Base-by-base conservation (phyloP, 495 filamentous ascomycete genomes). In the Xylaria telfairii region DNA sequence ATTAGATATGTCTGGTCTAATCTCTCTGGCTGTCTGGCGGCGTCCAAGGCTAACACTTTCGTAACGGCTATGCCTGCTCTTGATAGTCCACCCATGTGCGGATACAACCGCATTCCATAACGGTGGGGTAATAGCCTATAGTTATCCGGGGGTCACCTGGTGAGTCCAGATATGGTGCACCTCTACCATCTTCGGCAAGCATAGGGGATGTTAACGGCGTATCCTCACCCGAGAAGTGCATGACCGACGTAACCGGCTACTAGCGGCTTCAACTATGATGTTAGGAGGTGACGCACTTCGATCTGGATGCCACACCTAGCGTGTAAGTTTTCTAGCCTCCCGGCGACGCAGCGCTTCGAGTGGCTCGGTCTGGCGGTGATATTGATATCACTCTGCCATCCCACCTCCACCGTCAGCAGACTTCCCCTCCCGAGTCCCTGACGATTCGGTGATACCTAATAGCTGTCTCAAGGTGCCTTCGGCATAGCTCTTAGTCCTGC, bases 401-500 rank as follows among this genome's bases (percentile, higher is more conserved):
- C 26, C 21, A 30, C 44, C 46, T 62, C 28, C 57, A 1, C 39
- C 42, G 13, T 53, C 44, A 12, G 44, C 17, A 19, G 51, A 51
- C 46, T 70, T 70, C 17, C 59, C 47, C 21, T 49, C 59, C 44
- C 37, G 42, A 5, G 47, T 32, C 15, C 26, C 26, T 37, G 60
- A 47, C 1, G 47, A 39, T 32, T 53, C 47, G 2, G 60, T 34
- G 26, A 64, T 63, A 17, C 37, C 54, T 8, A 71, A 34, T 46
- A 71, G 28, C 32, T 67, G 42, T 47, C 56, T 67, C 54, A 71
- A 44, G 30, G 54, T 67, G 24, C 69, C 54, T 49, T 67, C 69
- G 7, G 69, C 69, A 41, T 71, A 71, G 42, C 69, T 71, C 57
- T 62, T 66, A 41, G 30, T 61, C 21, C 34, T 67, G 19, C 44